Conservation (phyloP, 345 rosid genomes). For the Combretum micranthum region DNA sequence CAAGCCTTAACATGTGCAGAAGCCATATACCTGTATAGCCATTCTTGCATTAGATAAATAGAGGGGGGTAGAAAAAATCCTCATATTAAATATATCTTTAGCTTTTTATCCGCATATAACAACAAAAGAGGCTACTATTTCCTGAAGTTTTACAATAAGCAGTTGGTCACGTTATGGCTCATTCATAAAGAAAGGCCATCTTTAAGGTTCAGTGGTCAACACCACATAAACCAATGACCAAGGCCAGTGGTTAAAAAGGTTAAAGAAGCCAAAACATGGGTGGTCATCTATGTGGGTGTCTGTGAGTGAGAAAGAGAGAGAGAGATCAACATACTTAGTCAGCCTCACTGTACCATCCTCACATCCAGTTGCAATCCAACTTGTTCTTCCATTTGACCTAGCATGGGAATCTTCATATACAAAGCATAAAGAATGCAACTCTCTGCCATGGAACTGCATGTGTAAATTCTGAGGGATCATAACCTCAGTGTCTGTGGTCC, state of each 20-base stretch:
- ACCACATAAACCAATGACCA: too few relatives aligned
- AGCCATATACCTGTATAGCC: slow-evolving; percentile 50
- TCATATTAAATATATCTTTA: too few relatives aligned
- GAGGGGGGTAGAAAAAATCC: too few relatives aligned
- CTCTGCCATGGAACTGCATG: slow-evolving; percentile 92
- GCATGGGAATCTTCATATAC: slow-evolving; percentile 30
- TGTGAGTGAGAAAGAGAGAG: slow-evolving; percentile 5
- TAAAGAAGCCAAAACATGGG: too few relatives aligned
- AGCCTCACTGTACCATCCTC: slow-evolving; percentile 98
- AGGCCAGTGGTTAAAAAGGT: too few relatives aligned
- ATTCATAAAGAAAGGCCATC: too few relatives aligned
- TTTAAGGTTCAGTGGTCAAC: too few relatives aligned
- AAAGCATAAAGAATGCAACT: slow-evolving; percentile 86
- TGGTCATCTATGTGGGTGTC: too few relatives aligned
- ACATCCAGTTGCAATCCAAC: slow-evolving; percentile 96
- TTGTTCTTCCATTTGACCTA: slow-evolving; percentile 31
- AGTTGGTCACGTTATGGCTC: too few relatives aligned
- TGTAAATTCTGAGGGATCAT: slow-evolving; percentile 65
- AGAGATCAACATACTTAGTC: slow-evolving; percentile 49
- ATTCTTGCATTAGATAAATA: background rate
- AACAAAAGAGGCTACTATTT: too few relatives aligned
- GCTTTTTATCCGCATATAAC: too few relatives aligned
- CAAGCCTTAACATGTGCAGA: slow-evolving; percentile 51
- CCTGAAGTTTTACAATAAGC: too few relatives aligned
- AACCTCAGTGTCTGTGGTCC: slow-evolving; percentile 39